Evolutionary conservation across 78 protist species (phyloP).

Genomic region (Guillardia theta): DNA sequence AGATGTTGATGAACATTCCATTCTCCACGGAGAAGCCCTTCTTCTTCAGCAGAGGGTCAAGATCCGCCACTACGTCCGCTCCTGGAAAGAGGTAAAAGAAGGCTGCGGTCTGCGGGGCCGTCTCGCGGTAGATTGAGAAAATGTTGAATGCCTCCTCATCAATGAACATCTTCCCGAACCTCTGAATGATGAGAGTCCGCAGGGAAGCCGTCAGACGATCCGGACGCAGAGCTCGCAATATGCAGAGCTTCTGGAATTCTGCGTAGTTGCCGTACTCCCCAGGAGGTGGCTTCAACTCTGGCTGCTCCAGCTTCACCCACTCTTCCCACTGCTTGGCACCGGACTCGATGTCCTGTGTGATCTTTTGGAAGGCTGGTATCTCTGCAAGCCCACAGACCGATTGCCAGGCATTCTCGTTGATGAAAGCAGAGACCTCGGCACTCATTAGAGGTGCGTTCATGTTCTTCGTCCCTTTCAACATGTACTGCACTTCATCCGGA

Average conservation of each 20-base stretch:
- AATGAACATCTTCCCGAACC: slow-evolving; percentile 45
- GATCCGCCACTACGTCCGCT: slow-evolving; percentile 59
- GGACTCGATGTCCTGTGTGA: slow-evolving; percentile 52
- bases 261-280: slow-evolving; percentile 50
- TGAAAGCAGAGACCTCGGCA: slow-evolving; percentile 21
- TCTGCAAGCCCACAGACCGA: slow-evolving; percentile 39
- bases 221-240: slow-evolving; percentile 60
- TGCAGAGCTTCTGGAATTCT: slow-evolving; percentile 48
- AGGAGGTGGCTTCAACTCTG: slow-evolving; percentile 60
- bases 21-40: slow-evolving; percentile 42
- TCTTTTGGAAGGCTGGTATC: slow-evolving; percentile 7
- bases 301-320: slow-evolving; percentile 46
- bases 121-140: slow-evolving; percentile 38
- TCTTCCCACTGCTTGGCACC: slow-evolving; percentile 56
- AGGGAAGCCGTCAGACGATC: slow-evolving; percentile 66
- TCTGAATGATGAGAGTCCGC: neutral
- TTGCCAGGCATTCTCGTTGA: slow-evolving; percentile 13
- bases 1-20: slow-evolving; percentile 48
- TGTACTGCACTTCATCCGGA: slow-evolving; percentile 43
- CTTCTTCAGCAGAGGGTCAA: slow-evolving; percentile 54
- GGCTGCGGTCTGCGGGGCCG: slow-evolving; percentile 39
- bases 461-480: neutral
- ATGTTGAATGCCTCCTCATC: slow-evolving; percentile 39
- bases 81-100: slow-evolving; percentile 73
- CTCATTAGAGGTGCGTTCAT: slow-evolving; percentile 14